Evolutionary conservation across 192 early-diverging fungal genomes (phyloP).

Genomic region (Mortierella claussenii): DNA sequence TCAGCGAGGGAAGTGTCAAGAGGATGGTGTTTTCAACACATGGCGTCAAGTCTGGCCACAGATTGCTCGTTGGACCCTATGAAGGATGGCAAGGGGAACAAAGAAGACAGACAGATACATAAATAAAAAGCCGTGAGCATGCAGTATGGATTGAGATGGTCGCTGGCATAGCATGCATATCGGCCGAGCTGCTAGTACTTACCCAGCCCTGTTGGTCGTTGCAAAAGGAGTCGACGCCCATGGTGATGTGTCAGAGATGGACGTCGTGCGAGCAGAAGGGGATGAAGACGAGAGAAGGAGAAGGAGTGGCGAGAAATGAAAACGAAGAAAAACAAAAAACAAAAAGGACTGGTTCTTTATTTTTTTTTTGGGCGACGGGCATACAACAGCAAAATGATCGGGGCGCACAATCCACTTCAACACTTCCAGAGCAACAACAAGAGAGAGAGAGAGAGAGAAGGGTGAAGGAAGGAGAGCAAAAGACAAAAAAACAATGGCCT

Average conservation of each 20-base stretch:
- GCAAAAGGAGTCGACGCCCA: slow-evolving; percentile 22
- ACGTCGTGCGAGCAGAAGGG: neutral
- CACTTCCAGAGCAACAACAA: too few relatives aligned
- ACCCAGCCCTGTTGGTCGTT: slow-evolving; percentile 36
- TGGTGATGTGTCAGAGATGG: neutral
- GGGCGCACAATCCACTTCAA: neutral
- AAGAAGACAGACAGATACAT: neutral
- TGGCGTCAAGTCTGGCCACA: slow-evolving; percentile 16
- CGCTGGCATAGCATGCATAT: neutral
- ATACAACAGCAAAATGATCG: too few relatives aligned
- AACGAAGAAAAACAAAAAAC: neutral
- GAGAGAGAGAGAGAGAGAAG: too few relatives aligned
- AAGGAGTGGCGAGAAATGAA: neutral
- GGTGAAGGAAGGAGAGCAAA: too few relatives aligned
- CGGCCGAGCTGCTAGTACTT: neutral
- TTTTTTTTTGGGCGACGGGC: neutral
- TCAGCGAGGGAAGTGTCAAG: slow-evolving; percentile 16
- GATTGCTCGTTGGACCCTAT: slow-evolving; percentile 35
- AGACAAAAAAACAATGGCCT: neutral
- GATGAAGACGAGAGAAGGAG: neutral
- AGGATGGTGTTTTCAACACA: slow-evolving; percentile 49
- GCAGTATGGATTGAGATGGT: neutral
- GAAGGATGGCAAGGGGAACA: neutral
- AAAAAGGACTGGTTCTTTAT: neutral
- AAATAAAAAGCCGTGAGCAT: neutral